Evolutionary conservation across 345 rosid genomes (phyloP).

Genomic region (Isatis tinctoria): DNA sequence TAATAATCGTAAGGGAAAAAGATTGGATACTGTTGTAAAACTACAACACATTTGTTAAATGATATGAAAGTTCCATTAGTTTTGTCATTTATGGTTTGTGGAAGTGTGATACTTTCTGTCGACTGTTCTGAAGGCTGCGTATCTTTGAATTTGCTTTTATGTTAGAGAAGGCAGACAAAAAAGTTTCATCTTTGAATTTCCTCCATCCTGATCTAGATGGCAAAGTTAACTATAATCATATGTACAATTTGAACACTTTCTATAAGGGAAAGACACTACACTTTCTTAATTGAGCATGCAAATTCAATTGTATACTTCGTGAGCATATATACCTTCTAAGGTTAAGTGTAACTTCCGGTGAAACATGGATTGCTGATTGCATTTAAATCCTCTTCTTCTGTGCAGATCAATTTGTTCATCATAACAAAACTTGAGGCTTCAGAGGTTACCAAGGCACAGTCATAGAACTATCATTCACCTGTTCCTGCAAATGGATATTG

Average conservation of each 20-base stretch:
- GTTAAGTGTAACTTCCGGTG: neutral
- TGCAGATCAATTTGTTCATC: constrained; percentile 5
- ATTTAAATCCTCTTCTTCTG: neutral
- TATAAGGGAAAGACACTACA: neutral
- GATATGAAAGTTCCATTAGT: constrained; percentile 8
- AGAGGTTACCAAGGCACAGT: neutral
- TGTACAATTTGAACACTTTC: constrained; percentile 15
- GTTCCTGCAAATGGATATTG: constrained; percentile 16
- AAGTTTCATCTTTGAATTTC: neutral
- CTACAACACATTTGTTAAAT: constrained; percentile 5
- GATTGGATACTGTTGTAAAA: constrained; percentile 17
- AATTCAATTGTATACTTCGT: neutral
- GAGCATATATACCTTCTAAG: neutral
- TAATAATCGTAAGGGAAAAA: constrained; percentile 9
- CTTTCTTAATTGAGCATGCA: constrained; percentile 6
- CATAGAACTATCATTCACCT: constrained; percentile 5
- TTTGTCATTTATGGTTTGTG: neutral
- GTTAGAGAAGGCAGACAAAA: neutral
- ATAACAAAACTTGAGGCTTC: neutral
- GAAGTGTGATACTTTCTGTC: constrained; percentile 8
- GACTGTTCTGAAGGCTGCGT: neutral
- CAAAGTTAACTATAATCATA: constrained; percentile 12
- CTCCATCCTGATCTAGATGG: constrained; percentile 13
- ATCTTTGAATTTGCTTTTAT: constrained; percentile 8
- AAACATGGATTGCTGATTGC: constrained; percentile 12